Base-by-base conservation (phyloP, 2,329 filamentous ascomycete species). In the Fusarium circinatum region DNA sequence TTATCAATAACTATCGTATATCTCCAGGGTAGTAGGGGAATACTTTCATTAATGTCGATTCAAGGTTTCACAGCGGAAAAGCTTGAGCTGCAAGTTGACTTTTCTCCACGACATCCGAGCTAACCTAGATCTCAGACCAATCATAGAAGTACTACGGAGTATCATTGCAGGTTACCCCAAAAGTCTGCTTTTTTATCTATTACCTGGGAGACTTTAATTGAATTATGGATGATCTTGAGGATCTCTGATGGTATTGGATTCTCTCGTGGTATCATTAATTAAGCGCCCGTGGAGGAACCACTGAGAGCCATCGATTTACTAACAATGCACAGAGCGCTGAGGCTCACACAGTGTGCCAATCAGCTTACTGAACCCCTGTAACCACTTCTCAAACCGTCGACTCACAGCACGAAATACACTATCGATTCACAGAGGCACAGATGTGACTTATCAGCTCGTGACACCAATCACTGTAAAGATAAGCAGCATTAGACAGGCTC, bases 351-450 rank as follows among this genome's bases (percentile, higher is more conserved):
- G 20, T 44, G 22, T 51, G 17, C 63, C 55, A 65, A 68, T 70
- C 52, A 63, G 68, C 44, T 56, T 45, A 60, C 48, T 24, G 28
- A 55, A 52, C 65, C 74, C 68, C 59, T 78, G 75, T 52, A 51
- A 58, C n/a, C 39, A 42, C 51, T 66, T 64, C 74, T 70, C 26
- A 65, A 75, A 70, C 51, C 61, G 70, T 75, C 56, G 62, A 68
- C 64, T 58, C 68, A 75, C 71, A 77, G 66, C 36, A 54, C 44
- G 36, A 24, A 51, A 24, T 32, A 44, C 55, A 54, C 41, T 60
- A 70, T 42, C 15, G 44, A 54, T 47, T 64, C 36, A 36, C 28
- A 49, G 71, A 64, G 38, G 52, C 62, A n/a, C 52, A 39, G 44
- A 62, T 45, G 55, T 65, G 49, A 60, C 69, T 54, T 65, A 48